phyloP scores from a whole-genome alignment of 2,329 filamentous ascomycete species.

The Mycogone perniciosa region DNA sequence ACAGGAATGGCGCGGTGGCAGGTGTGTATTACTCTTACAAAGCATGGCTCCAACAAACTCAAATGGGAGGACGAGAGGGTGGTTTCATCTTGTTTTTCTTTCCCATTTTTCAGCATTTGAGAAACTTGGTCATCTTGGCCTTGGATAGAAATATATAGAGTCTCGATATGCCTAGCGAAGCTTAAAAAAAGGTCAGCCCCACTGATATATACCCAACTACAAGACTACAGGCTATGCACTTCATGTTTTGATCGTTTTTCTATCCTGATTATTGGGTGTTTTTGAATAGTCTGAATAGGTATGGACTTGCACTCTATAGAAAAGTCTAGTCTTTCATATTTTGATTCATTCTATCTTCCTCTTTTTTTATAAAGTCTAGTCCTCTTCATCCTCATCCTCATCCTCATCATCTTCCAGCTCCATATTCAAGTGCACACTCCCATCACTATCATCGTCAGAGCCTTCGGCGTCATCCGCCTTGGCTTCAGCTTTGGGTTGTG shows the following conservation, averaged over 20 bases:
- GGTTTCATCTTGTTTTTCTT: not conserved
- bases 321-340: not conserved
- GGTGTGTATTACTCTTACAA: too few relatives aligned
- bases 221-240: not conserved
- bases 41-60: too few relatives aligned
- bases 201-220: not conserved
- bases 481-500: conserved; percentile 14
- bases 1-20: not conserved
- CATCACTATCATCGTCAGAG: conserved; percentile 39
- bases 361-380: not conserved
- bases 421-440: conserved; percentile 54
- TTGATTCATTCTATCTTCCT: not conserved
- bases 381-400: conserved; percentile 21
- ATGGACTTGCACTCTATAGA: not conserved
- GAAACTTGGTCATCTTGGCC: not conserved
- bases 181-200: too few relatives aligned
- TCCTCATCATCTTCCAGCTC: conserved; percentile 46
- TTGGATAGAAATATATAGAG: not conserved
- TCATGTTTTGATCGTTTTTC: not conserved
- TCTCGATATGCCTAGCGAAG: not conserved
- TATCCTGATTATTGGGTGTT: not conserved
- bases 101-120: not conserved
- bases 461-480: conserved; percentile 18
- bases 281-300: not conserved
- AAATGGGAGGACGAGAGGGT: too few relatives aligned